Base-by-base conservation (phyloP, 208 protist species). In the Trypanosoma rangeli region DNA sequence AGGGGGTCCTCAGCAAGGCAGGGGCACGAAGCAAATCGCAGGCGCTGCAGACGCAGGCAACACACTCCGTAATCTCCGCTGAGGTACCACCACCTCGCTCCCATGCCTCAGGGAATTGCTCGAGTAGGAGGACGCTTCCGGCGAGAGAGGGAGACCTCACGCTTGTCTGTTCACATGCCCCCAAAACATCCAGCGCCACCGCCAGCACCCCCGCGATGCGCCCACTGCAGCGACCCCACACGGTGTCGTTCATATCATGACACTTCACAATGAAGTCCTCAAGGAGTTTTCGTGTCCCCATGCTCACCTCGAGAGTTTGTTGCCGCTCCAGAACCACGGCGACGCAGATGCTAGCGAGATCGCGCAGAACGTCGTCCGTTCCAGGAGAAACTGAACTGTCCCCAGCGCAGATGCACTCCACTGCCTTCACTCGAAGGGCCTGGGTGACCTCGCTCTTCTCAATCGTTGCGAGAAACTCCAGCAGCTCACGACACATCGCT, bases 131-230 rank as follows among this genome's bases (percentile, higher is more conserved):
- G 5, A 5, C 48, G 1, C 0, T 53, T 54, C 49, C 46, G 10
- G 37, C 35, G 49, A 65, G 10, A 9, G 28, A 9, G 29, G n/a
- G 7, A 48, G 20, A 13, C 8, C 63, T 55, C 22, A 10, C 20
- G 48, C 3, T 35, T 28, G 42, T 26, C n/a, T 31, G 8, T 15
- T 16, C 24, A 53, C 60, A 62, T 2, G 54, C 46, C n/a, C 52
- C 20, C 42, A 76, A 42, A 1, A 76, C 3, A 52, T 76, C 72
- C 35, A 77, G 59, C 29, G 72, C 64, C 29, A 77, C 59, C 18
- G 50, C 48, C 35, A 77, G 31, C 37, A 52, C 33, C 35, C 64
- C 64, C 16, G 65, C 64, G 35, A 63, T 13, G 26, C 52, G 42
- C 31, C 72, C 72, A 49, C 46, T 56, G 49, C 68, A 77, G 8